Conservation (phyloP, 1,284 basidiomycete genomes). For the Cutaneotrichosporon dermatis region DNA sequence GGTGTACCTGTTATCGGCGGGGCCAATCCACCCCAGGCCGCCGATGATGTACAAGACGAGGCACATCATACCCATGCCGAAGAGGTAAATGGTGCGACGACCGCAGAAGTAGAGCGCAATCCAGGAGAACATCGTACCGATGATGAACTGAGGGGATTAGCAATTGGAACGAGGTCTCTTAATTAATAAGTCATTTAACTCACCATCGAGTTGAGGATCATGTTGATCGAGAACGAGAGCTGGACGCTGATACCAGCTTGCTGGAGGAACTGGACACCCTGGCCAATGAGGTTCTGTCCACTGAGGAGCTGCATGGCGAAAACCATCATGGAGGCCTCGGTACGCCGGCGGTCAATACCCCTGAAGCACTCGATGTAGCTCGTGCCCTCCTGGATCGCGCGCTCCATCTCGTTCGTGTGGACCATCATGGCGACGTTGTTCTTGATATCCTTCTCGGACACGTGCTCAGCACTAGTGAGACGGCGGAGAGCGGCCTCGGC, state of each 20-base stretch:
- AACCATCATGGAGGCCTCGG: conserved; percentile 22
- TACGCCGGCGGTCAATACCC: conserved; percentile 25
- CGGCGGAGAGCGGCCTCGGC: conserved; percentile 27
- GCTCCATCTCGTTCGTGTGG: conserved; percentile 37
- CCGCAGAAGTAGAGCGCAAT: conserved; percentile 7
- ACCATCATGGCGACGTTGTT: conserved; percentile 34
- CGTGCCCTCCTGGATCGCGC: conserved; percentile 18
- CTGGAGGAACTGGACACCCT: conserved; percentile 39
- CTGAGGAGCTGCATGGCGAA: conserved; percentile 18
- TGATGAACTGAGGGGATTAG: conserved; percentile 1
- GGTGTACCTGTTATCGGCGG: conserved; percentile 2
- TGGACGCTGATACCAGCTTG: conserved; percentile 46
- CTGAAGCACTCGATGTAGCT: conserved; percentile 29
- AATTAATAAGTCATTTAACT: too few species aligned
- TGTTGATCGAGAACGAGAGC: conserved; percentile 44
- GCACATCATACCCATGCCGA: conserved; percentile 16
- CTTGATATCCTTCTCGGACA: conserved; percentile 23
- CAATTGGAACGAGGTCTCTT: too few species aligned
- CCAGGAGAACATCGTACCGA: conserved; percentile 11
- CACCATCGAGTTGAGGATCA: conserved; percentile 23
- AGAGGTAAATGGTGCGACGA: conserved; percentile 20
- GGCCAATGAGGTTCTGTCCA: conserved; percentile 17
- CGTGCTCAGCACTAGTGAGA: conserved; percentile 23
- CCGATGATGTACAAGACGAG: conserved; percentile 17
- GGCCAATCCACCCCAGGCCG: conserved; percentile 13